phyloP scores from a whole-genome alignment of 257 asterid species.

The Solanum pinnatisectum region DNA sequence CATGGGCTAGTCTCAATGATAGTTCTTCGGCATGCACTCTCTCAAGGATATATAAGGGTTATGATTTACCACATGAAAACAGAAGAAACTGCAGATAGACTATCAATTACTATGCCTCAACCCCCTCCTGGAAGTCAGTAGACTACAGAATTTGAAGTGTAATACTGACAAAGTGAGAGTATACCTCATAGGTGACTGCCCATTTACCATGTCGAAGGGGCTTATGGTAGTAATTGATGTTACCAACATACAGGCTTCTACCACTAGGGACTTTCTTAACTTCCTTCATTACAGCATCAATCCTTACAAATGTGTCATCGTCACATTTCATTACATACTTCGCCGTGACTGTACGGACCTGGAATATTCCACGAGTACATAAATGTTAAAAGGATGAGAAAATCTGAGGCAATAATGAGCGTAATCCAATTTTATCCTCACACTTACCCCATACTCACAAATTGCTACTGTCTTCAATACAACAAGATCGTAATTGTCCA shows the following conservation, averaged over 20 bases:
- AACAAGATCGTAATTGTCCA: constrained; percentile 95
- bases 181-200: constrained; percentile 97
- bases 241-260: constrained; percentile 75
- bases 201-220: constrained; percentile 95
- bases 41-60: not conserved
- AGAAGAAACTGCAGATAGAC: not conserved
- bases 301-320: constrained; percentile 91
- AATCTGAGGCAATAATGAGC: not conserved
- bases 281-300: constrained; percentile 73
- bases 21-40: not conserved
- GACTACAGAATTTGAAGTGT: not conserved
- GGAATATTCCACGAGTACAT: constrained; percentile 11
- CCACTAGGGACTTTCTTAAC: constrained; percentile 42
- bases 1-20: not conserved
- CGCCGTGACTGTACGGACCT: constrained; percentile 64
- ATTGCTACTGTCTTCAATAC: constrained; percentile 88
- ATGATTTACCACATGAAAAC: not conserved
- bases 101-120: not conserved
- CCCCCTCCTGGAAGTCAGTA: not conserved
- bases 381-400: not conserved
- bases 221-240: constrained; percentile 82
- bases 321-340: constrained; percentile 92
- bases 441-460: constrained; percentile 93
- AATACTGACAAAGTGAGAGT: not conserved
- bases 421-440: not conserved